Base-by-base conservation (phyloP, 2,329 filamentous ascomycete species). In the Pochonia chlamydosporia region DNA sequence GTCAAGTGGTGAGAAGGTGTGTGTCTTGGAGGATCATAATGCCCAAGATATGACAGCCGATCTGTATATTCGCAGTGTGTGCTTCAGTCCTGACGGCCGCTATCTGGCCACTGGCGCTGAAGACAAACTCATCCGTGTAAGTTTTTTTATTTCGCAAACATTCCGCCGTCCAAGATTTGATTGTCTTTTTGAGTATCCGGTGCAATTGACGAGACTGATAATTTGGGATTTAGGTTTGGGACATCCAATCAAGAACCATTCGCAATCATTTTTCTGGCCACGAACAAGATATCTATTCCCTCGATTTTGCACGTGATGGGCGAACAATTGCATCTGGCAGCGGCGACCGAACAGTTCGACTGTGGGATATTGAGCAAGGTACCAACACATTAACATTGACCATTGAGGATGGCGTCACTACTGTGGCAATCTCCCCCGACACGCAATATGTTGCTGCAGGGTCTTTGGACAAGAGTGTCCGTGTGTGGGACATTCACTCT, bases 391-490 rank as follows among this genome's bases (percentile, higher is more conserved):
- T 95, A 51, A 92, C 87, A 8, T 80, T 97, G 43, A 87, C 83
- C 43, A 97, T 99, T 40, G 93, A 97, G 67, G 93, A 99, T 63
- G 93, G 93, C 44, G 93, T 97, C 35, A 97, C 92, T 3, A 97
- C 93, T 2, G 92, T 99, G 43, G 93, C 93, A 54, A 96, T 97
- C 64, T 97, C 92, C 26, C 92, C 92, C 6, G 91, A 96, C 66
- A 92, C 89, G 47, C 89, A 92, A 59, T 95, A 86, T 60, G 91
- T 99, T 26, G 93, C 93, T 6, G 93, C 93, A 36, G 93, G 93
- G 41, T 96, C 90, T 37, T 79, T 99, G 37, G 92, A 97, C 66
- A 96, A 96, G 84, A 96, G 91, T 62, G 93, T 99, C 20, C 85
- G 92, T 40, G 92, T 99, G 25, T 99, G 92, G 92, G 92, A 97